Conservation (phyloP, 2,329 filamentous ascomycete genomes). For the Aspergillus caelatus region DNA sequence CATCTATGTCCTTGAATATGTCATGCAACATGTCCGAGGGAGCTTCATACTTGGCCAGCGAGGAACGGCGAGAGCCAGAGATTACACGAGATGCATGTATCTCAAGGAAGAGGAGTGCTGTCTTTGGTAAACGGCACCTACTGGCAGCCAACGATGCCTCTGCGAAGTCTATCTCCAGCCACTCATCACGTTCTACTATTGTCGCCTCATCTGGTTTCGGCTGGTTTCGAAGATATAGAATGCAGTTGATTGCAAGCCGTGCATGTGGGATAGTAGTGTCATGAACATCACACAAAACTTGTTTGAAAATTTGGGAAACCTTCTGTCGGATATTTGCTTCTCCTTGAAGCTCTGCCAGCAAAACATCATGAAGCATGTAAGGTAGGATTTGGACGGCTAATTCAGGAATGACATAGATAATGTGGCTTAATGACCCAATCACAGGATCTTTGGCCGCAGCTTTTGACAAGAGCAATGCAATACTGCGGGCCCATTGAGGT, state of each 20-base stretch:
- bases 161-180: conserved; percentile 82
- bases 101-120: conserved; percentile 81
- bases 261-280: conserved; percentile 61
- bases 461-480: conserved; percentile 57
- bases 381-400: conserved; percentile 78
- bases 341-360: conserved; percentile 68
- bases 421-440: conserved; percentile 67
- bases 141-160: conserved; percentile 72
- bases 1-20: conserved; percentile 91
- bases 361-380: conserved; percentile 79
- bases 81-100: conserved; percentile 62
- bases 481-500: conserved; percentile 38
- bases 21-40: conserved; percentile 72
- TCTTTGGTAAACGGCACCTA: conserved; percentile 81
- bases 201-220: conserved; percentile 73
- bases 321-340: conserved; percentile 61
- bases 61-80: conserved; percentile 68
- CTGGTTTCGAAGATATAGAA: conserved; percentile 89
- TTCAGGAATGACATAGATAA: conserved; percentile 66
- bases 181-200: conserved; percentile 74
- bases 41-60: conserved; percentile 55
- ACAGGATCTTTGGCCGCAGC: conserved; percentile 66
- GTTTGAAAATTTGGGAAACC: conserved; percentile 67
- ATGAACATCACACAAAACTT: conserved; percentile 60
- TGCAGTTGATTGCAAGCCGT: conserved; percentile 72